phyloP scores from a whole-genome alignment of 164 flowering plant genomes.

The Amborella trichopoda region DNA sequence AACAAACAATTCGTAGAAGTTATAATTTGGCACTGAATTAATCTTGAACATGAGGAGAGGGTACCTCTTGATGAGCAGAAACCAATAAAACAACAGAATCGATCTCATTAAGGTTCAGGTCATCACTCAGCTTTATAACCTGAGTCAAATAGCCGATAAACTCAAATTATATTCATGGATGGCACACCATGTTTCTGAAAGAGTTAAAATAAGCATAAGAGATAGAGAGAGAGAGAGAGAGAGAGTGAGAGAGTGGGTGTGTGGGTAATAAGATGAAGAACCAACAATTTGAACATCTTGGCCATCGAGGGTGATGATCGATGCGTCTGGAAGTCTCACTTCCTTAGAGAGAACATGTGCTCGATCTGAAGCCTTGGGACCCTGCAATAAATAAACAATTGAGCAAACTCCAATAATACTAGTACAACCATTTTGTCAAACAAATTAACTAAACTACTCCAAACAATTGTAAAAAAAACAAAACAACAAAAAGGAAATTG shows the following conservation, averaged over 20 bases:
- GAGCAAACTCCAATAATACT: constrained; percentile 1
- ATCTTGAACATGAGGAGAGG: no score
- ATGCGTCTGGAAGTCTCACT: constrained; percentile 74
- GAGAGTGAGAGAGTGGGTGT: not conserved
- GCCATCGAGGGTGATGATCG: constrained; percentile 71
- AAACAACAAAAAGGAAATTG: not conserved
- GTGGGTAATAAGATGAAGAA: not conserved
- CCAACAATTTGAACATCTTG: constrained; percentile 87
- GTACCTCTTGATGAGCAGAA: constrained; percentile 90
- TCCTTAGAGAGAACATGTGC: constrained; percentile 67
- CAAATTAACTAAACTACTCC: no score
- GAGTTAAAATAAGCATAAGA: not conserved
- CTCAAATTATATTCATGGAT: not conserved
- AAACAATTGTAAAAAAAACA: not conserved
- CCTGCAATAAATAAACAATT: constrained; percentile 20
- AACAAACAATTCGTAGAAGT: not conserved
- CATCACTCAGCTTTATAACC: constrained; percentile 89
- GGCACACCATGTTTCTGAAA: not conserved
- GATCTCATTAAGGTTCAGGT: constrained; percentile 89
- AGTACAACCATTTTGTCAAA: no score
- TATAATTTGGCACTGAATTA: no score
- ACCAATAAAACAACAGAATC: constrained; percentile 77
- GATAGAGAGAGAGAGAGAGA: not conserved
- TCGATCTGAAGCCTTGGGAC: constrained; percentile 76
- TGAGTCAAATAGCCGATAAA: constrained; percentile 9